These are phyloP conservation scores for Ilyonectria mors-panacis DNA, from an alignment of 2,329 filamentous ascomycete genomes.

Conservation along the genomic window DNA sequence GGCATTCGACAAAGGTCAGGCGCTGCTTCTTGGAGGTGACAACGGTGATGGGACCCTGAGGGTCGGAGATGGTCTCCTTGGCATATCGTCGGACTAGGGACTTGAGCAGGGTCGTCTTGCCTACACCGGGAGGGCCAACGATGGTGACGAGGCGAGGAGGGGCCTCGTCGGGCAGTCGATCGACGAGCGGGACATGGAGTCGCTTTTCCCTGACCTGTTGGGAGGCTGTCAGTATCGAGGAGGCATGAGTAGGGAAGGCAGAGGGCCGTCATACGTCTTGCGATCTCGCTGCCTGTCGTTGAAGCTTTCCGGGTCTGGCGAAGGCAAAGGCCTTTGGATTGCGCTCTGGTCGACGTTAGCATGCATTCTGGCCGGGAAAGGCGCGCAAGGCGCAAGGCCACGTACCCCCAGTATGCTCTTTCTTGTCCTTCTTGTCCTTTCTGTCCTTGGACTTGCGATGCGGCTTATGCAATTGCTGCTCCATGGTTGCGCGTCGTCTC, in stretches of 20 bases:
- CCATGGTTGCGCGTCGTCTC: slow-evolving; percentile 69
- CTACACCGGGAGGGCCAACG: slow-evolving; percentile 93
- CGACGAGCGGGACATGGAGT: slow-evolving; percentile 95
- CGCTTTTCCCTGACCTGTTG: slow-evolving; percentile 91
- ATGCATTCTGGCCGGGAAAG: slow-evolving; percentile 24
- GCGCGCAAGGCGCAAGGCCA: slow-evolving; percentile 3
- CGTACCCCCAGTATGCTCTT: slow-evolving; percentile 69
- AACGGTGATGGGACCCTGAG: slow-evolving; percentile 92
- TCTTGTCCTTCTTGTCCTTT: slow-evolving; percentile 87
- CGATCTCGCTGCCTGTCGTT: slow-evolving; percentile 80
- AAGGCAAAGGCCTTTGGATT: slow-evolving; percentile 95
- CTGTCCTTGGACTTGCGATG: slow-evolving; percentile 74
- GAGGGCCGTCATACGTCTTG: slow-evolving; percentile 72
- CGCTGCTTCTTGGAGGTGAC: slow-evolving; percentile 97
- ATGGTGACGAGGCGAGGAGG: slow-evolving; percentile 94
- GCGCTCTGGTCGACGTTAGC: slow-evolving; percentile 64
- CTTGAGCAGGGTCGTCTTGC: slow-evolving; percentile 96
- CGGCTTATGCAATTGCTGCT: slow-evolving; percentile 86
- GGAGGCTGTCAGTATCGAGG: slow-evolving; percentile 42
- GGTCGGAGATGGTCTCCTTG: slow-evolving; percentile 92
- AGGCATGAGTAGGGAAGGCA: not conserved
- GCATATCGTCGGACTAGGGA: slow-evolving; percentile 94
- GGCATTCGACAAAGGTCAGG: slow-evolving; percentile 95
- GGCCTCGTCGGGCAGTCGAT: slow-evolving; percentile 94
- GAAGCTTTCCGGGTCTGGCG: slow-evolving; percentile 84